phyloP scores from a whole-genome alignment of 2,329 filamentous ascomycete genomes.

The Fusarium siculi region DNA sequence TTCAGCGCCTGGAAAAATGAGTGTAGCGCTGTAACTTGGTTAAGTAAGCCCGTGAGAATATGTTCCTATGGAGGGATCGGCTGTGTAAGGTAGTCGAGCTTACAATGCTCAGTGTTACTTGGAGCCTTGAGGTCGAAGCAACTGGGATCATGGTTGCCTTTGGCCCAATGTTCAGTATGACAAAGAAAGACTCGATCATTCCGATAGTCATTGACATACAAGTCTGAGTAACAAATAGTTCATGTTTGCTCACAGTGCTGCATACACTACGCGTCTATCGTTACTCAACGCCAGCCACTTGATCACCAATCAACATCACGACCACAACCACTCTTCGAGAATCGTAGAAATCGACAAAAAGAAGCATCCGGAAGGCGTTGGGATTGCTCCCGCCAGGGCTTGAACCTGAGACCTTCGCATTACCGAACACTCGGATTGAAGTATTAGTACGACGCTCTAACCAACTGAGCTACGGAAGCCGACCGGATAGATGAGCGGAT shows the following conservation, averaged over 20 bases:
- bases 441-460: constrained; percentile 31
- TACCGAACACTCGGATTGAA: constrained; percentile 20
- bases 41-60: too few species aligned
- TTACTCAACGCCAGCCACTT: not conserved
- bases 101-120: not conserved
- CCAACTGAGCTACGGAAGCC: constrained; percentile 42
- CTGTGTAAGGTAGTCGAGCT: not conserved
- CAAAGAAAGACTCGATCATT: not conserved
- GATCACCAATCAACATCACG: not conserved
- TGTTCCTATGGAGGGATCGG: not conserved
- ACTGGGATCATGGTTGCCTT: not conserved
- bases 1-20: not conserved
- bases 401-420: constrained; percentile 30
- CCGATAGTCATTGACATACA: not conserved
- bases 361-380: constrained; percentile 14
- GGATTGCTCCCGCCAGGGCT: constrained; percentile 30
- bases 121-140: not conserved
- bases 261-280: not conserved
- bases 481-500: constrained; percentile 18
- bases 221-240: not conserved
- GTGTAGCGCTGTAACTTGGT: not conserved
- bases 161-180: not conserved
- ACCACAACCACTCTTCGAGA: not conserved
- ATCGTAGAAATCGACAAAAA: constrained; percentile 17
- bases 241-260: not conserved